Percentiles rank a stretch among this genome's conserved stretches.
These are phyloP conservation scores for Tetrapisispora namnaoensis DNA, from an alignment of 805 yeast genomes.

Conservation along the genomic window DNA sequence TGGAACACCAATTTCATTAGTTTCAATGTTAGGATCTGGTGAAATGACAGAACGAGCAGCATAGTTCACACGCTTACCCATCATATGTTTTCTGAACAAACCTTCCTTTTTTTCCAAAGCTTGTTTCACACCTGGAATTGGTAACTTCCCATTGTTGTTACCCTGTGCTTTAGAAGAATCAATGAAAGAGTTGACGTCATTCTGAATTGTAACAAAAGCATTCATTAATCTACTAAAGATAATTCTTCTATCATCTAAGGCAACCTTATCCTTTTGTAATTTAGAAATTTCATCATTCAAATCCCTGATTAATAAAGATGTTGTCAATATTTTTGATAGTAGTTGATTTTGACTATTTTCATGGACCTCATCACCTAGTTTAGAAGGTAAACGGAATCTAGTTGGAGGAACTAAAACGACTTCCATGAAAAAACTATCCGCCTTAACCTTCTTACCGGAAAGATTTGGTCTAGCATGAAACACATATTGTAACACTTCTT, in stretches of 20 bases:
- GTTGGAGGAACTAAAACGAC: constrained; percentile 92
- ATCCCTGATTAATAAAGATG: constrained; percentile 76
- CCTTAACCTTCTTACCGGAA: constrained; percentile 36
- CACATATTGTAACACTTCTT: constrained; percentile 51
- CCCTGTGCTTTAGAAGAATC: constrained; percentile 86
- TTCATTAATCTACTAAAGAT: constrained; percentile 88
- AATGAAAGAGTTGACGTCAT: constrained; percentile 87
- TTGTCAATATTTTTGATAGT: constrained; percentile 66
- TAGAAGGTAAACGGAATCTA: constrained; percentile 91
- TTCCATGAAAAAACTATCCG: constrained; percentile 86
- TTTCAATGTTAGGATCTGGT: constrained; percentile 96
- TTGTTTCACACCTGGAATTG: constrained; percentile 94
- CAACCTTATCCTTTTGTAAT: constrained; percentile 46
- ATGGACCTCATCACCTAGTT: constrained; percentile 92
- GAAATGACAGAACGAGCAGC: constrained; percentile 99
- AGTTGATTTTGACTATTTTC: constrained; percentile 90
- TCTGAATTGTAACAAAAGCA: constrained; percentile 88
- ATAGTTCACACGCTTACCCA: constrained; percentile 99
- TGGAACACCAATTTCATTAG: constrained; percentile 97
- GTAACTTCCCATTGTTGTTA: constrained; percentile 50
- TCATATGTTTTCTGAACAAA: constrained; percentile 95
- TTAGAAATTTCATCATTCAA: constrained; percentile 73
- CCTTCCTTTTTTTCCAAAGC: constrained; percentile 98
- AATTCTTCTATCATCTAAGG: constrained; percentile 62
- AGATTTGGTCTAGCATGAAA: constrained; percentile 73